Conservation (phyloP, 2,329 filamentous ascomycete genomes). For the Pestalotiopsis sp. region DNA sequence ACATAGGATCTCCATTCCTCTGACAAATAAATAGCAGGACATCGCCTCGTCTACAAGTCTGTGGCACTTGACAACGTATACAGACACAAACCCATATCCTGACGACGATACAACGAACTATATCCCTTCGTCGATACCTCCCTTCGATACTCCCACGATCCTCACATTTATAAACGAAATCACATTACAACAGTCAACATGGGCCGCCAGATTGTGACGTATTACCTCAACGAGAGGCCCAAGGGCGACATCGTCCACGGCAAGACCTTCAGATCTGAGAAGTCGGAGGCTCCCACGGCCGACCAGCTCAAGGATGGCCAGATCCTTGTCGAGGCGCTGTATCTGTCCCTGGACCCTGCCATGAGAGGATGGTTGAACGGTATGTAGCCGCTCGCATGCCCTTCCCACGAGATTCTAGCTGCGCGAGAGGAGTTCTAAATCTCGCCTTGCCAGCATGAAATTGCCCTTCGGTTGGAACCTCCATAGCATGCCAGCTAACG, state of each 20-base stretch:
- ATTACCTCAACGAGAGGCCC: slow-evolving; percentile 66
- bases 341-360: slow-evolving; percentile 72
- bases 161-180: neutral
- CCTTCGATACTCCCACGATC: neutral
- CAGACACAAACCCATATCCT: neutral
- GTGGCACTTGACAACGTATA: neutral
- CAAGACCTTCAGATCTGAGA: slow-evolving; percentile 60
- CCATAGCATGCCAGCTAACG: neutral
- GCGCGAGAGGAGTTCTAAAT: neutral
- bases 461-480: neutral
- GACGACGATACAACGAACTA: neutral
- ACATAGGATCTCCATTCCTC: neutral
- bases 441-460: neutral
- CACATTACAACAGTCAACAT: slow-evolving; percentile 28
- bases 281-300: slow-evolving; percentile 49
- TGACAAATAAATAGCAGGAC: neutral
- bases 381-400: slow-evolving; percentile 24
- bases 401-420: neutral
- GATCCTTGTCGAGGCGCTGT: slow-evolving; percentile 60
- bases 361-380: slow-evolving; percentile 73
- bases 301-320: slow-evolving; percentile 62
- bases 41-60: neutral
- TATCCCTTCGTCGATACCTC: neutral
- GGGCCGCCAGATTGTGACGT: slow-evolving; percentile 45
- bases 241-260: slow-evolving; percentile 60